These are phyloP conservation scores for Dryadomyces sulphureus DNA, from an alignment of 2,329 filamentous ascomycete genomes.

Conservation along the genomic window DNA sequence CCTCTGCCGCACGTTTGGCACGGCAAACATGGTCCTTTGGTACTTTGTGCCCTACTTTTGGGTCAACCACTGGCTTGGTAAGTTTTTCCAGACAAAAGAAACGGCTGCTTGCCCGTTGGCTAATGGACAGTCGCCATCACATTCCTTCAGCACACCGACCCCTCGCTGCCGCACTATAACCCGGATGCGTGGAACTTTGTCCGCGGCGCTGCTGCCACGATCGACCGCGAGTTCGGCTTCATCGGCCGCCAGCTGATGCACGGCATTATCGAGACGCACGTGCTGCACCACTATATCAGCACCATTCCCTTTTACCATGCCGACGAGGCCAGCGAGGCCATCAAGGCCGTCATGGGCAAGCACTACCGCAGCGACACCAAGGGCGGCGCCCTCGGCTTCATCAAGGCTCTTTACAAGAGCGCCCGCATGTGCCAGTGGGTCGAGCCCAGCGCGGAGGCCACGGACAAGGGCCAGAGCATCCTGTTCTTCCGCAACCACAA, in stretches of 20 bases:
- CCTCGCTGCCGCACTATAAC: slow-evolving; percentile 80
- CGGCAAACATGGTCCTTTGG: slow-evolving; percentile 80
- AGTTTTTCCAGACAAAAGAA: slow-evolving; percentile 22
- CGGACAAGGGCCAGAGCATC: slow-evolving; percentile 69
- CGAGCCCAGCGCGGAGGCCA: slow-evolving; percentile 71
- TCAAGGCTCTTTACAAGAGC: slow-evolving; percentile 67
- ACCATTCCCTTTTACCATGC: slow-evolving; percentile 50
- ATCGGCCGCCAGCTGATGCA: slow-evolving; percentile 79
- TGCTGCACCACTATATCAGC: slow-evolving; percentile 92
- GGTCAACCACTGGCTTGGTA: slow-evolving; percentile 99
- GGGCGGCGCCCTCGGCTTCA: slow-evolving; percentile 68
- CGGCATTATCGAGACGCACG: slow-evolving; percentile 93
- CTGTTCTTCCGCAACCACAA: slow-evolving; percentile 95
- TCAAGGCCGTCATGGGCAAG: slow-evolving; percentile 76
- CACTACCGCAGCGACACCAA: slow-evolving; percentile 80
- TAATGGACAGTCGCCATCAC: slow-evolving; percentile 67
- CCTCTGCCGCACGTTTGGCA: slow-evolving; percentile 67
- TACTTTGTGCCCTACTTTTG: slow-evolving; percentile 91
- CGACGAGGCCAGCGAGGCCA: slow-evolving; percentile 15
- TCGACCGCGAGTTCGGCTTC: slow-evolving; percentile 94
- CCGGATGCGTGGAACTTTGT: slow-evolving; percentile 79
- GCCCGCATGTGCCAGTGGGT: slow-evolving; percentile 93
- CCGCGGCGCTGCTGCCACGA: slow-evolving; percentile 82
- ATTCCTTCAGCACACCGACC: slow-evolving; percentile 92
- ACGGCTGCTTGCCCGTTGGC: background rate